Evolutionary conservation across 306 rosid genomes (phyloP).

Genomic region (Gynostemma pentaphyllum): DNA sequence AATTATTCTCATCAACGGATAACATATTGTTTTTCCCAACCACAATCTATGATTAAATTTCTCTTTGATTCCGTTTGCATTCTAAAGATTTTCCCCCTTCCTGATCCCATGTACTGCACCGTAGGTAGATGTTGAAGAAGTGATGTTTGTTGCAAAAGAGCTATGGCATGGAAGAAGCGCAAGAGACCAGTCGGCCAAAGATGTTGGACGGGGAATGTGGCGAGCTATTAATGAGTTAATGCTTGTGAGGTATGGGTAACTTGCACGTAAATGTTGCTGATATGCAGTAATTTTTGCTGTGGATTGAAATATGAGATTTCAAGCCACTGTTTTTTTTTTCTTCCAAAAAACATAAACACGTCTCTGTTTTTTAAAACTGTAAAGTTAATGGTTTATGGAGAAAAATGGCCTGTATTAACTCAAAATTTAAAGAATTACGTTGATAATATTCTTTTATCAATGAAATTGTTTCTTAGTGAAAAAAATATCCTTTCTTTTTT

Average conservation of each 20-base stretch:
- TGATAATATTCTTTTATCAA: no score
- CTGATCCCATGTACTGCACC: constrained; percentile 12
- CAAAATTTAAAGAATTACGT: not conserved
- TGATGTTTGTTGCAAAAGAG: constrained; percentile 80
- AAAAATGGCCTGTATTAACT: not conserved
- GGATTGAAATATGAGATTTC: not conserved
- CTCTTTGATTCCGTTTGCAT: not conserved
- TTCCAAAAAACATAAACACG: not conserved
- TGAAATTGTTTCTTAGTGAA: no score
- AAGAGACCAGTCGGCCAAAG: constrained; percentile 52
- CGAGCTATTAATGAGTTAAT: constrained; percentile 84
- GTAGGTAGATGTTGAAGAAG: constrained; percentile 92
- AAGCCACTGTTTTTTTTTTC: not conserved
- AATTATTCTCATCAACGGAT: not conserved
- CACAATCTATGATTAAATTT: not conserved
- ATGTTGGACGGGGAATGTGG: constrained; percentile 96
- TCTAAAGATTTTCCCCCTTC: not conserved
- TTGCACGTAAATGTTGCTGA: not conserved
- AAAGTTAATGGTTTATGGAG: not conserved
- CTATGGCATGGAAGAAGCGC: constrained; percentile 96
- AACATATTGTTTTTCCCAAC: not conserved
- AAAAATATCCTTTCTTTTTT: not conserved
- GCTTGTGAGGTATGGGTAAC: constrained; percentile 66
- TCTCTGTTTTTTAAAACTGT: not conserved
- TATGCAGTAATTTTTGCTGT: constrained; percentile 8